These are phyloP conservation scores for thale cress (Arabidopsis thaliana) DNA, from an alignment of 345 rosid genomes.

Conservation along the genomic window TAIR10.1 NC_003070.9:5142001-5142500, in stretches of 20 bases:
- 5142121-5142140: slow-evolving; percentile 90
- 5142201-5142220: slow-evolving; percentile 15
- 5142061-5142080: background rate
- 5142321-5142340: slow-evolving; percentile 79
- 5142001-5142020: background rate
- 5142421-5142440: background rate
- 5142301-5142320: slow-evolving; percentile 85
- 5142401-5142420: slow-evolving; percentile 23
- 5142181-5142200: slow-evolving; percentile 19
- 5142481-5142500: slow-evolving; percentile 69
- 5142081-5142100: background rate
- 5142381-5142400: slow-evolving; percentile 70
- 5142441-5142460: slow-evolving; percentile 24
- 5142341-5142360: slow-evolving; percentile 81
- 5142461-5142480: slow-evolving; percentile 54
- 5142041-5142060: background rate
- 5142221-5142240: slow-evolving; percentile 3
- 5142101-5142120: background rate
- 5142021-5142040: slow-evolving; percentile 14
- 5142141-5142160: slow-evolving; percentile 68
- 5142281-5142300: slow-evolving; percentile 55
- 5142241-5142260: background rate
- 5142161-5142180: slow-evolving; percentile 93
- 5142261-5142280: background rate
- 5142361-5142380: slow-evolving; percentile 74